Evolutionary conservation across 176 grass and related monocot species (phyloP), one percentile per base, ranked within the genome.

Genomic region (Ensete ventricosum): DNA sequence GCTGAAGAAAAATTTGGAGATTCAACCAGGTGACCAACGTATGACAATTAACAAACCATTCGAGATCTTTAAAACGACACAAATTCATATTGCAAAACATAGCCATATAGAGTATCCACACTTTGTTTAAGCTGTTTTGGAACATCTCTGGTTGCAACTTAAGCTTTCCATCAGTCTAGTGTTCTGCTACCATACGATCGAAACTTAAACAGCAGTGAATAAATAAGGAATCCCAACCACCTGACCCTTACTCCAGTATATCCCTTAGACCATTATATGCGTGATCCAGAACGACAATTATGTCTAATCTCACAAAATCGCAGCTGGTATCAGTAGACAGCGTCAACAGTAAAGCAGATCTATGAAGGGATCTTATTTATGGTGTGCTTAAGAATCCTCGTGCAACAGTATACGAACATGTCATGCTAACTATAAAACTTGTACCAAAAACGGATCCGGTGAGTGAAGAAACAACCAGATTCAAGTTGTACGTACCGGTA

Each of bases 401-500:
- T 34, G 17, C 34, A 22, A 9, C 77, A 14, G 55, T 53, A 34
- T 49, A 52, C 2, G 2, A 26, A 25, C 52, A 53, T 63, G 11
- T 62, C 68, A 23, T 50, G 73, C 4, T 63, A 8, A 50, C 34
- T 64, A 60, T 50, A 77, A 52, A 52, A 24, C n/a, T 19, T 60
- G 20, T 54, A 4, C 69, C 1, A 20, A 34, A 73, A 26, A 29
- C 14, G 54, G 16, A 19, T 21, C 8, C 2, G 73, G 43, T 23
- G 63, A 26, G 50, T 50, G 22, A 52, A 2, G 16, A 76, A 10
- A 14, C 24, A 12, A n/a, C 74, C 17, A 19, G 53, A 4, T 11
- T 77, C 79, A 43, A 5, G 34, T 43, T 43, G 4, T 43, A 43
- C 34, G 52, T 83, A 91, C 89, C 92, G 77, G 78, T 69, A 81